Evolutionary conservation across 2,329 filamentous ascomycete species (phyloP).

Genomic region (Ophiosphaerella narmari): DNA sequence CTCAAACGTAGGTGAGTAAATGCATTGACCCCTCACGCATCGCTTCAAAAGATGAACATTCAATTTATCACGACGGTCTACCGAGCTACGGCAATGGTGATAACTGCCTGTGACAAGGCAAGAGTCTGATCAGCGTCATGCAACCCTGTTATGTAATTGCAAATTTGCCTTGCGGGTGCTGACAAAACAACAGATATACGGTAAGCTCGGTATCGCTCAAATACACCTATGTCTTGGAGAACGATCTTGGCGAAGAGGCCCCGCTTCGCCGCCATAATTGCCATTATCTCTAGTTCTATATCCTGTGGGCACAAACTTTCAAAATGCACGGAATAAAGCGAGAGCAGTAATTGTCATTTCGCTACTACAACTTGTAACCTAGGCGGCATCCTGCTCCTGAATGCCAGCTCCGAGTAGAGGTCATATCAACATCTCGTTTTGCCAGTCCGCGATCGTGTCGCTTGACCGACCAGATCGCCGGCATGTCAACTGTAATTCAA

Average conservation of each 20-base stretch:
- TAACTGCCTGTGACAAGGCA: conserved; percentile 76
- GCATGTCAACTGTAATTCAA: background rate
- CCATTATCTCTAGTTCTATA: background rate
- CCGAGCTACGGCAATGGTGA: conserved; percentile 83
- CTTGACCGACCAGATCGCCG: background rate
- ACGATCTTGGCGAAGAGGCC: background rate
- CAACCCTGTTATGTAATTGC: background rate
- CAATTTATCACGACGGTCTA: conserved; percentile 80
- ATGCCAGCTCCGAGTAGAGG: background rate
- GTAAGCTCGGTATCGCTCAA: background rate
- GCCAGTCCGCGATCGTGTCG: too few relatives aligned
- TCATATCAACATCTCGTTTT: too few relatives aligned
- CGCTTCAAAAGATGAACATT: conserved; percentile 48
- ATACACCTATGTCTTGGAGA: background rate
- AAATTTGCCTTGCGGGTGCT: background rate
- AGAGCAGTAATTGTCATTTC: background rate
- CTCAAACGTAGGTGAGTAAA: conserved; percentile 15
- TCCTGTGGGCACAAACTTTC: too few relatives aligned
- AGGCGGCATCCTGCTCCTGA: background rate
- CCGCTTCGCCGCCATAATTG: background rate
- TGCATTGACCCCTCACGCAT: background rate
- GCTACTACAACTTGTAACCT: background rate
- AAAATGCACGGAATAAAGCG: too few relatives aligned
- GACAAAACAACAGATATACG: background rate
- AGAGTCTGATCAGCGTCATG: conserved; percentile 37